Evolutionary conservation across 306 rosid species (phyloP).

Genomic region (Quercus bicolor): DNA sequence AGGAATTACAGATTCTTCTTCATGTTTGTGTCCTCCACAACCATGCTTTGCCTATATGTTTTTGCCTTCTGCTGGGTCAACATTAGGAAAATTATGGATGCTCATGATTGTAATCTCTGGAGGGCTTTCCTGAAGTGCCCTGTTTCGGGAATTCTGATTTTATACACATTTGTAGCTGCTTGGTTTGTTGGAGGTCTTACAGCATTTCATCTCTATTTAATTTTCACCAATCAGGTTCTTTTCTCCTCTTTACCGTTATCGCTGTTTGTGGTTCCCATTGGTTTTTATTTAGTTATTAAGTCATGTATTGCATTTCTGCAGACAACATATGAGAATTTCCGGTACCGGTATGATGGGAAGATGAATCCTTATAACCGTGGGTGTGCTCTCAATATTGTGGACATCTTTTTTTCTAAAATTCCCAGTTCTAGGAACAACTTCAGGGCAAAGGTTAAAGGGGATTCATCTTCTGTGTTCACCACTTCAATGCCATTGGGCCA

Average conservation of each 20-base stretch:
- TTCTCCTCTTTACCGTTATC: neutral
- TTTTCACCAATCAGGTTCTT: conserved; percentile 40
- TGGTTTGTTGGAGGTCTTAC: conserved; percentile 51
- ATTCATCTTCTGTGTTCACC: conserved; percentile 9
- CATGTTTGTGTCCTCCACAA: conserved; percentile 46
- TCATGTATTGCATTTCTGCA: conserved; percentile 9
- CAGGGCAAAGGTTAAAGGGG: conserved; percentile 32
- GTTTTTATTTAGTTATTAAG: neutral
- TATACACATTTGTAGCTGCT: conserved; percentile 34
- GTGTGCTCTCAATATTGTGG: conserved; percentile 25
- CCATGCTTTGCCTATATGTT: conserved; percentile 39
- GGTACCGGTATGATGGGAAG: conserved; percentile 28
- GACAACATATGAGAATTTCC: conserved; percentile 46
- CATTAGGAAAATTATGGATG: conserved; percentile 28
- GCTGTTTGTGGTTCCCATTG: neutral
- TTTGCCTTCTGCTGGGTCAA: conserved; percentile 49
- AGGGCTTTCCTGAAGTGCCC: conserved; percentile 36
- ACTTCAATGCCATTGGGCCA: conserved; percentile 2
- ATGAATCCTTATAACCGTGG: conserved; percentile 38
- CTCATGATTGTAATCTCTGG: conserved; percentile 24
- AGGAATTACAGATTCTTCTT: conserved; percentile 49
- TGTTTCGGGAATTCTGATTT: conserved; percentile 32
- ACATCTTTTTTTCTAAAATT: conserved; percentile 27
- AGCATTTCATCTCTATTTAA: conserved; percentile 36
- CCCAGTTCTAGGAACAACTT: conserved; percentile 32